phyloP scores from a whole-genome alignment of 139 green algal species.

The Coccomyxa sp. region DNA sequence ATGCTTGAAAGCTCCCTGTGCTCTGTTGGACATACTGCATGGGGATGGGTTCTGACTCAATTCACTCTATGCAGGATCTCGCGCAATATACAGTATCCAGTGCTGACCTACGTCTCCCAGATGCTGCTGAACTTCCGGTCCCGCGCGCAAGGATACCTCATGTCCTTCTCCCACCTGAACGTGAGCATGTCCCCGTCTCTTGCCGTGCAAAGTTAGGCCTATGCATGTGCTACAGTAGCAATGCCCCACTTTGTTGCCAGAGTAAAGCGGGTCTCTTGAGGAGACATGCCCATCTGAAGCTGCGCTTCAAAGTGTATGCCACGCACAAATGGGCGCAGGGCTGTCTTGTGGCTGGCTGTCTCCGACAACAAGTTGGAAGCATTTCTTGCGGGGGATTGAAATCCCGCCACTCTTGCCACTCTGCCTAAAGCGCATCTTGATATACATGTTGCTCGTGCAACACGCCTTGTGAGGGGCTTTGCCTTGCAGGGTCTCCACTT shows the following conservation, averaged over 20 bases:
- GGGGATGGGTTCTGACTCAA: not conserved
- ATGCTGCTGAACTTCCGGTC: constrained; percentile 30
- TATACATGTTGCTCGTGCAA: no score
- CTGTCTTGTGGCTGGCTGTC: no score
- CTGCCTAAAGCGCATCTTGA: no score
- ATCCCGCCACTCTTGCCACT: not conserved
- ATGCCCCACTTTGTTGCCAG: no score
- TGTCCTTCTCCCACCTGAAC: constrained; percentile 14
- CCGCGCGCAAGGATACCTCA: constrained; percentile 24
- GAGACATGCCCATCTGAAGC: no score
- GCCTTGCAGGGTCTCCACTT: constrained; percentile 24
- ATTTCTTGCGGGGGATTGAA: not conserved
- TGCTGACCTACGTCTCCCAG: constrained; percentile 19
- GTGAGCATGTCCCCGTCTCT: no score
- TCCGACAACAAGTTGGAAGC: not conserved
- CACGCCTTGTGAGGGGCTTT: not conserved
- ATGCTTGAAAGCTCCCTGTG: not conserved
- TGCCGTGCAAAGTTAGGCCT: no score
- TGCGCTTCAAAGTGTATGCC: no score
- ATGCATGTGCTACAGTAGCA: no score
- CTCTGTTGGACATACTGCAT: no score
- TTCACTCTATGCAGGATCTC: constrained; percentile 2
- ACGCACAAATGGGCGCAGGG: no score
- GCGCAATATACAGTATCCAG: constrained; percentile 30
- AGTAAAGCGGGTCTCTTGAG: no score